Percentiles rank a stretch among this genome's conserved stretches.
These are phyloP conservation scores for Mycena polygramma DNA, from an alignment of 768 basidiomycete genomes.

Conservation along the genomic window DNA sequence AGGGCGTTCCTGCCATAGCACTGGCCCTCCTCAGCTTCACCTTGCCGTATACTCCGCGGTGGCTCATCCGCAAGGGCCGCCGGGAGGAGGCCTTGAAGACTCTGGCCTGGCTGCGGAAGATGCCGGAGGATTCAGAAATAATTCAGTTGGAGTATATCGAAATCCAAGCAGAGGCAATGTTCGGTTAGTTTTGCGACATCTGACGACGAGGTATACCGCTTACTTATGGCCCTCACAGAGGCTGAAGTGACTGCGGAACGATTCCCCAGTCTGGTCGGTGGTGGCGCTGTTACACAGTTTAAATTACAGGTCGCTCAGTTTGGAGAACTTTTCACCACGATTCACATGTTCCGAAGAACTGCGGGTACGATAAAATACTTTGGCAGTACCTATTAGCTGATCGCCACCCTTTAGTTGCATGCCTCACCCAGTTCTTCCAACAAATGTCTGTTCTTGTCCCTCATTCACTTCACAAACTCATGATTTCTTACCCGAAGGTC, in stretches of 20 bases:
- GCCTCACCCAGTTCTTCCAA: constrained; percentile 41
- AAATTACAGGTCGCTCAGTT: constrained; percentile 39
- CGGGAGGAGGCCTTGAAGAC: constrained; percentile 51
- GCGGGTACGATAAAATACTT: constrained; percentile 21
- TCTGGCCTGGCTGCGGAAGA: constrained; percentile 50
- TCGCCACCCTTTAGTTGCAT: constrained; percentile 33
- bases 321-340: constrained; percentile 38
- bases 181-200: constrained; percentile 25
- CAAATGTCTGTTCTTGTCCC: constrained; percentile 30
- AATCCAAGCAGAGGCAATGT: constrained; percentile 52
- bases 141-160: constrained; percentile 55
- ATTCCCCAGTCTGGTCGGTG: constrained; percentile 35
- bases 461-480: neutral
- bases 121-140: constrained; percentile 44
- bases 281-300: constrained; percentile 34
- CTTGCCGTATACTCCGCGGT: constrained; percentile 59
- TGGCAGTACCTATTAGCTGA: neutral
- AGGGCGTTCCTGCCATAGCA: constrained; percentile 54
- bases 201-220: neutral
- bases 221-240: constrained; percentile 21
- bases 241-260: constrained; percentile 38
- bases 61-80: constrained; percentile 54
- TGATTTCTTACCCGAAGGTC: constrained; percentile 30
- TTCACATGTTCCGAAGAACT: constrained; percentile 40
- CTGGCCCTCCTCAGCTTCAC: constrained; percentile 42